Base-by-base conservation (phyloP, 2,329 filamentous ascomycete species). In the Keithomyces neogunnii region DNA sequence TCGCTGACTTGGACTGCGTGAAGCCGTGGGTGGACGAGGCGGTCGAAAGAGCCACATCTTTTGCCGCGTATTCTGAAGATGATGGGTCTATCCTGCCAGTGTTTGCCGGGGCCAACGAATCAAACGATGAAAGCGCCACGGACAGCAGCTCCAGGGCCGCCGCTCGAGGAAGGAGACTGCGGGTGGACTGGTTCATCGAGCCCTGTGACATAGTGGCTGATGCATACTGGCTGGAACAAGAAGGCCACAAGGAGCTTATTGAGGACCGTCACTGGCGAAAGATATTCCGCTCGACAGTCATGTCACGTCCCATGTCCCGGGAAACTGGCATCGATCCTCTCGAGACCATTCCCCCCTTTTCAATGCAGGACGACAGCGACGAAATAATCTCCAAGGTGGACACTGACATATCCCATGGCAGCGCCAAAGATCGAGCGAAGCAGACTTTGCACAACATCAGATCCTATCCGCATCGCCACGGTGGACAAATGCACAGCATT, bases 141-240 rank as follows among this genome's bases (percentile, higher is more conserved):
- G 69, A 76, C 33, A 63, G 68, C 53, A 71, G 68, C 44, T 68
- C 65, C n/a, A 72, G 66, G 44, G 66, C 65, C 50, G 67, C 72
- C 54, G 71, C 74, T 10, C 89, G 89, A 55, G 72, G 81, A 3
- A 82, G 84, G 51, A 81, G 89, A 47, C 85, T 87, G 1, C 81
- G 88, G 53, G 82, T 90, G 29, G 90, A 95, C 62, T 97, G 93
- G 93, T 78, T 81, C 39, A 81, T 91, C 19, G 81, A 86, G 44
- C 88, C 92, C 0, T 84, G 88, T 51, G 91, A 97, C 64, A 78
- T 96, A 66, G 73, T 97, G 45, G 91, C 91, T 4, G 93, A 99
- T 70, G 77, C 86, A 1, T 89, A 91, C 62, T 99, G 93, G 93
- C 71, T 95, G 28, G 89, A 96, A 64, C 84, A 91, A 60, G 81